Evolutionary conservation across 257 asterid species (phyloP).

Genomic region (Euphrasia confusa): DNA sequence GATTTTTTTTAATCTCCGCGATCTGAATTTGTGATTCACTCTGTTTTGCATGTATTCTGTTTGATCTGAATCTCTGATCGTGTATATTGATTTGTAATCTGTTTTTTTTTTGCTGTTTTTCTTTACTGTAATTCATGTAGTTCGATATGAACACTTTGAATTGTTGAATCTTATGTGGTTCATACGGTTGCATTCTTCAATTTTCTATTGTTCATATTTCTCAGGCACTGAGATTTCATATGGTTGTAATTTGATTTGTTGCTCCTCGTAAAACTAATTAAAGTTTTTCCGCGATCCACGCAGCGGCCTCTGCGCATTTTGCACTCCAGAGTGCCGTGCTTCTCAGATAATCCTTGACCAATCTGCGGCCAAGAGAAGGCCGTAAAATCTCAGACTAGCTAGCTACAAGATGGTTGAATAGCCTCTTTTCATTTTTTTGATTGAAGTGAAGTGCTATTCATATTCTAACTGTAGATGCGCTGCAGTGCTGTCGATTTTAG

Average conservation of each 20-base stretch:
- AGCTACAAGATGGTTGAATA: conserved; percentile 11
- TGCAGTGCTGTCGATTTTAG: conserved; percentile 34
- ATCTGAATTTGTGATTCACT: background rate
- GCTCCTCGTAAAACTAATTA: background rate
- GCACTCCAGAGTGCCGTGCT: conserved; percentile 51
- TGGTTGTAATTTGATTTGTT: background rate
- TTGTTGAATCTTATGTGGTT: conserved; percentile 7
- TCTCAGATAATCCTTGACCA: conserved; percentile 41
- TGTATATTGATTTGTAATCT: conserved; percentile 6
- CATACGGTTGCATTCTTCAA: background rate
- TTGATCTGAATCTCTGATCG: conserved; percentile 6
- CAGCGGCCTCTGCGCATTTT: conserved; percentile 59
- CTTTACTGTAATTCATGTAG: background rate
- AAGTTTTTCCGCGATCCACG: conserved; percentile 18
- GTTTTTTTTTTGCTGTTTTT: conserved; percentile 8
- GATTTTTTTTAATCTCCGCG: background rate
- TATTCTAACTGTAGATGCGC: conserved; percentile 23
- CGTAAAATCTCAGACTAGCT: background rate
- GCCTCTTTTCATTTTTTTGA: conserved; percentile 9
- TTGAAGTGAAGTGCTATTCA: conserved; percentile 19
- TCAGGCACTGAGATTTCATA: conserved; percentile 19
- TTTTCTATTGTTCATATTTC: background rate
- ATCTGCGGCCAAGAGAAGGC: conserved; percentile 23
- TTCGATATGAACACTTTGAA: background rate
- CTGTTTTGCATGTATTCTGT: background rate